Conservation (phyloP, 2,329 filamentous ascomycete genomes). For the Endoconidiophora laricicola region DNA sequence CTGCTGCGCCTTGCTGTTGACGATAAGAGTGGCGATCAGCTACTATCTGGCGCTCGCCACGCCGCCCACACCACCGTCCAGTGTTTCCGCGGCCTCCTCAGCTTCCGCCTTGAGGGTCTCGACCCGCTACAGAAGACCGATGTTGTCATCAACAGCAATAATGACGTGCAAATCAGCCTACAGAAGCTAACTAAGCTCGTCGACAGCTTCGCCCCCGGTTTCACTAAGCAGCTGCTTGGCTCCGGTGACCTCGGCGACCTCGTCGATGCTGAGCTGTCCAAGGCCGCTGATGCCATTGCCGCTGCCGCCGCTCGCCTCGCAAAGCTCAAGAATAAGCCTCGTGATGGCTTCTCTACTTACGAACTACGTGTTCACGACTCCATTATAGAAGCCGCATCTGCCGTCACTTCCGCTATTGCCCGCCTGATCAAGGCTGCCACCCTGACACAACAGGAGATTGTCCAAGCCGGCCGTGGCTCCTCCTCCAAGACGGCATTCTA, state of each 20-base stretch:
- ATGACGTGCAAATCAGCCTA: slow-evolving; percentile 85
- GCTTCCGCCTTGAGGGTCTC: slow-evolving; percentile 80
- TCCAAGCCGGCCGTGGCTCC: slow-evolving; percentile 75
- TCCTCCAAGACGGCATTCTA: slow-evolving; percentile 88
- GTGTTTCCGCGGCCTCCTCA: slow-evolving; percentile 89
- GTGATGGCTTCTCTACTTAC: slow-evolving; percentile 88
- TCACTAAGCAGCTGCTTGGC: slow-evolving; percentile 54
- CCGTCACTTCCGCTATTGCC: slow-evolving; percentile 85
- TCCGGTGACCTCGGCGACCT: slow-evolving; percentile 83
- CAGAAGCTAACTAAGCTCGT: slow-evolving; percentile 88
- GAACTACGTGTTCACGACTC: slow-evolving; percentile 92
- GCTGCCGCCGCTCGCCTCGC: slow-evolving; percentile 77
- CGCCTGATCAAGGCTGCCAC: slow-evolving; percentile 91
- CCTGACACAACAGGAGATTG: slow-evolving; percentile 86
- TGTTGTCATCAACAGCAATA: slow-evolving; percentile 92
- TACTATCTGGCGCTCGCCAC: slow-evolving; percentile 67
- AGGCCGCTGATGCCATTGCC: slow-evolving; percentile 88
- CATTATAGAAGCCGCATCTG: slow-evolving; percentile 81
- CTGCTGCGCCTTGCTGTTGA: slow-evolving; percentile 83
- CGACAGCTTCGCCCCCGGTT: slow-evolving; percentile 79
- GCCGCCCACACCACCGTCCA: slow-evolving; percentile 77
- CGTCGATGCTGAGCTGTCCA: slow-evolving; percentile 79
- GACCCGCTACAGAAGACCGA: slow-evolving; percentile 88
- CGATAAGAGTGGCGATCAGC: slow-evolving; percentile 80
- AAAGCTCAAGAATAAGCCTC: slow-evolving; percentile 91